A percentile compares a stretch with the other conserved stretches of the same genome.
Evolutionary conservation across 805 yeast species (phyloP).

Genomic region (Wickerhamomyces subpelliculosus): DNA sequence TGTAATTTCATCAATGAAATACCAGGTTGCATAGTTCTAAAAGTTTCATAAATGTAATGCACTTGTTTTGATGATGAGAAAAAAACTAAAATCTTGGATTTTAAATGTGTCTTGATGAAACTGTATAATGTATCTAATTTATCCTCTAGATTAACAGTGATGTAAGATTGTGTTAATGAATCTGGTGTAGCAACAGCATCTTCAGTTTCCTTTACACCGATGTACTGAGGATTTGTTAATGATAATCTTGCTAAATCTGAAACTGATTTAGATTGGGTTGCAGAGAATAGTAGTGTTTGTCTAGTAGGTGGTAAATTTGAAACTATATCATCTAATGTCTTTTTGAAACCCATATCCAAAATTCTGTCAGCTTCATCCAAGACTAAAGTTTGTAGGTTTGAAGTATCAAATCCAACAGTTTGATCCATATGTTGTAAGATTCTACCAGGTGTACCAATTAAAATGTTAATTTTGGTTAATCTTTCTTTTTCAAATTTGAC

Average conservation of each 20-base stretch:
- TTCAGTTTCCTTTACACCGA: conserved; percentile 67
- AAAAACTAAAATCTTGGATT: conserved; percentile 81
- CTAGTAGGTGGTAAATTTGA: conserved; percentile 78
- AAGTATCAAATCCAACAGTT: conserved; percentile 49
- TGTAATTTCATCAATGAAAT: conserved; percentile 61
- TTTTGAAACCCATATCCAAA: conserved; percentile 70
- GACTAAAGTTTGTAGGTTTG: conserved; percentile 67
- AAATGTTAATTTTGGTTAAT: conserved; percentile 65
- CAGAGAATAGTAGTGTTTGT: conserved; percentile 89
- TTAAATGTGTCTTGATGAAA: conserved; percentile 61
- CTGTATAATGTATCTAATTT: conserved; percentile 78
- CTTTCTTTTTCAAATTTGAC: conserved; percentile 68
- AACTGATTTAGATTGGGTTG: conserved; percentile 86
- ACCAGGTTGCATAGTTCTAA: conserved; percentile 27
- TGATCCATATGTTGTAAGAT: conserved; percentile 67
- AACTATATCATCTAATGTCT: conserved; percentile 62
- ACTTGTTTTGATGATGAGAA: conserved; percentile 56
- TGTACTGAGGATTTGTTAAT: conserved; percentile 84
- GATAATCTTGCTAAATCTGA: conserved; percentile 80
- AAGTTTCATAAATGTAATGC: conserved; percentile 30
- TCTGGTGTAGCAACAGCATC: conserved; percentile 74
- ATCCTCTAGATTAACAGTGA: conserved; percentile 64
- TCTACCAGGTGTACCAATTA: conserved; percentile 93
- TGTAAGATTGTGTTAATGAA: conserved; percentile 75
- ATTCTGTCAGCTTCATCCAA: conserved; percentile 93